Evolutionary conservation across 1,284 basidiomycete species (phyloP), one percentile per base, ranked within the genome.

Genomic region (Ganoderma resinaceum): DNA sequence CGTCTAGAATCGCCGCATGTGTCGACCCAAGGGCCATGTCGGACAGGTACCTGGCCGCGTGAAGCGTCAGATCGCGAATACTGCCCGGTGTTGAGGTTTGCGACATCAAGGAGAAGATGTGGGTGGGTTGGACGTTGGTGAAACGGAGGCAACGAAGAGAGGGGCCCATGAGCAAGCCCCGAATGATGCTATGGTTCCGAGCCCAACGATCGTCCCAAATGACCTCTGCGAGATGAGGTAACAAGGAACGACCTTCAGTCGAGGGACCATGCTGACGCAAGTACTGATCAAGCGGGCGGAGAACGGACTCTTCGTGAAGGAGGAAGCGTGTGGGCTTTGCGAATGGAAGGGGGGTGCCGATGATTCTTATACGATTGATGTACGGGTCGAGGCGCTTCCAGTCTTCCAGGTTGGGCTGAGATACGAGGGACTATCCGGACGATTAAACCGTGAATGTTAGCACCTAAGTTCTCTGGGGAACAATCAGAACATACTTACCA

Each of bases 381-480:
- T 40, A 61, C 6, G 37, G 35, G 26, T 61, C 59, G n/a, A 61
- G 59, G 38, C n/a, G 38, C 26, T 40, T 35, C 59, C 59, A 61
- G 9, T 61, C 59, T 29, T 61, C 59, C 4, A 61, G 26, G 38
- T 38, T 29, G 26, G 59, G 59, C 38, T 61, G 35, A 11, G 37
- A 29, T 29, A 29, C 23, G 38, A 61, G 31, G 14, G 8, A 43
- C 59, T 61, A 9, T 9, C 1, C 4, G 2, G 14, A 43, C 4
- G 26, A 20, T 9, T 59, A 12, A 37, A 20, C n/a, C n/a, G 18
- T 26, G 14, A n/a, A 38, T 3, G 4, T 18, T 11, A 7, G 11
- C n/a, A 35, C 11, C 18, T 38, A 8, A 9, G 16, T 23, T 26
- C 37, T 42, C 26, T 16, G 18, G 26, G 16, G 42, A 3, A 33